phyloP scores from a whole-genome alignment of 345 rosid genomes.

The Nephelium lappaceum region DNA sequence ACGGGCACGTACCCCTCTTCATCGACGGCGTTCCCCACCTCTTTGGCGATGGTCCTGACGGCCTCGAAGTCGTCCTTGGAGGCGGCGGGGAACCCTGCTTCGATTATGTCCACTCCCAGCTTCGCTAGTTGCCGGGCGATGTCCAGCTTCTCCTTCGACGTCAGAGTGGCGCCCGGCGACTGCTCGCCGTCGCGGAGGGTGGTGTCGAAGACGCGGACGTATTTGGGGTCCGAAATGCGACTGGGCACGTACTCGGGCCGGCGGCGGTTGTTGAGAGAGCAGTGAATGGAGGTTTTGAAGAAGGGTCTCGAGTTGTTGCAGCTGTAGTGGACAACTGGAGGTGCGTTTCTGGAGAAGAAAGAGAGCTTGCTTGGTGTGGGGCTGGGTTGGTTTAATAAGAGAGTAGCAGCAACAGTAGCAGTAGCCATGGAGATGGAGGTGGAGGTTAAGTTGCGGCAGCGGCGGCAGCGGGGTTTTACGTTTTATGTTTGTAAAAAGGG shows the following conservation, averaged over 20 bases:
- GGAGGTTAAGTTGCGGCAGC: background rate
- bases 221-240: conserved; percentile 69
- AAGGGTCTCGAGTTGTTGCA: conserved; percentile 19
- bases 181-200: conserved; percentile 99
- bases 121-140: conserved; percentile 87
- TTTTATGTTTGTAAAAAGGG: too few relatives aligned
- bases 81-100: conserved; percentile 92
- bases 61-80: conserved; percentile 95
- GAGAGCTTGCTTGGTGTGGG: conserved; percentile 2
- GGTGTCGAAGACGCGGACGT: conserved; percentile 89
- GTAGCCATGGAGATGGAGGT: conserved; percentile 7
- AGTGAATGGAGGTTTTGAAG: conserved; percentile 25
- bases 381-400: conserved; percentile 22
- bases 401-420: conserved; percentile 1
- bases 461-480: too few relatives aligned
- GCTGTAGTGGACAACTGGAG: conserved; percentile 5
- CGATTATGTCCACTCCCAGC: conserved; percentile 91
- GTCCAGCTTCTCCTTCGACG: conserved; percentile 85
- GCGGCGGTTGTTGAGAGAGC: conserved; percentile 31
- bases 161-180: conserved; percentile 95
- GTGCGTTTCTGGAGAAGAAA: conserved; percentile 18
- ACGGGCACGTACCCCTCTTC: conserved; percentile 81
- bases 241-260: conserved; percentile 75
- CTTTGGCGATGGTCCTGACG: conserved; percentile 67
- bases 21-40: conserved; percentile 68